These are phyloP conservation scores for Solanum lignicaule DNA, from an alignment of 257 asterid species.

Conservation along the genomic window DNA sequence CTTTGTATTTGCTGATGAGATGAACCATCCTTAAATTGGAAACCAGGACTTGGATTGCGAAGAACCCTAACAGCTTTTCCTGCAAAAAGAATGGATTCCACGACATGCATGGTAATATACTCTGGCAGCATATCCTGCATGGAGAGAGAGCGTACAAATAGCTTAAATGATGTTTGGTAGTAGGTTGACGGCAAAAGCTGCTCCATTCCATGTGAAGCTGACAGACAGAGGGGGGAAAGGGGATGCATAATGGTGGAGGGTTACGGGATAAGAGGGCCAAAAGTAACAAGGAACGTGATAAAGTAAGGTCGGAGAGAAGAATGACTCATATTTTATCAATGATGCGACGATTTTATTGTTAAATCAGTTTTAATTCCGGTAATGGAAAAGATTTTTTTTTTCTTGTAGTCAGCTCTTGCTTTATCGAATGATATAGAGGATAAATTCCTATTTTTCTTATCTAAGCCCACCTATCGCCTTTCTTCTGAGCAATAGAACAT, in stretches of 20 bases:
- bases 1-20: constrained; percentile 52
- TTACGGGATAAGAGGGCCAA: not conserved
- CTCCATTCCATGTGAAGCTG: not conserved
- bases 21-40: constrained; percentile 35
- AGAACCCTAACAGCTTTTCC: constrained; percentile 97
- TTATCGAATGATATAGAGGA: not conserved
- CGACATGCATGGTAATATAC: constrained; percentile 64
- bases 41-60: constrained; percentile 78
- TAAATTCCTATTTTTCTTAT: not conserved
- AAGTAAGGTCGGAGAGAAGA: not conserved
- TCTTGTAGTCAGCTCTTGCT: not conserved
- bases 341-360: not conserved
- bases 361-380: not conserved
- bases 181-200: not conserved
- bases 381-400: not conserved
- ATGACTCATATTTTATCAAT: not conserved
- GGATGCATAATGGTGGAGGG: not conserved
- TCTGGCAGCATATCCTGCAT: constrained; percentile 98
- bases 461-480: not conserved
- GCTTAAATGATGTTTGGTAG: not conserved
- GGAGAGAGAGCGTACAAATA: not conserved
- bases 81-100: constrained; percentile 85
- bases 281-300: not conserved
- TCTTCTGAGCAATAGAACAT: not conserved
- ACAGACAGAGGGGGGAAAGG: not conserved